phyloP scores from a whole-genome alignment of 179 eudicot species.

The Heliamphora pulchella region DNA sequence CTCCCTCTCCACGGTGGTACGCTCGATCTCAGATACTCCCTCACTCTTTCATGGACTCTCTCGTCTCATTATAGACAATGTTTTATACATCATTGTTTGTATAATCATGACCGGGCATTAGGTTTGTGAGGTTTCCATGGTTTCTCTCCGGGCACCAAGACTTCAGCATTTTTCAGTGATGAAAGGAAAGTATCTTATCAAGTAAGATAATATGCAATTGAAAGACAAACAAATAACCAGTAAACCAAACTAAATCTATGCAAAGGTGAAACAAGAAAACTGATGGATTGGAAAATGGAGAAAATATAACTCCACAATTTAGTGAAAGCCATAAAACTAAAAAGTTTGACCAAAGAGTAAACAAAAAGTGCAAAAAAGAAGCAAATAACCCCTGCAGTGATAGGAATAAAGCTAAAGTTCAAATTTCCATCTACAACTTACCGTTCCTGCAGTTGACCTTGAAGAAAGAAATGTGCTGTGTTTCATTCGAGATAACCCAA shows the following conservation, averaged over 20 bases:
- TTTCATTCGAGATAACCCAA: constrained; percentile 90
- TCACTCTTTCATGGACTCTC: too few relatives aligned
- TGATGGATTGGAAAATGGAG: background rate
- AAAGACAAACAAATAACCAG: background rate
- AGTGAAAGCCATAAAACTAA: constrained; percentile 12
- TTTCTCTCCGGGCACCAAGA: constrained; percentile 27
- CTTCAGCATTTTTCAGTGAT: constrained; percentile 21
- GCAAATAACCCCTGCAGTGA: background rate
- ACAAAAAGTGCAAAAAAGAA: background rate
- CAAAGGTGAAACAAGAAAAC: constrained; percentile 4
- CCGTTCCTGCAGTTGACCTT: constrained; percentile 95
- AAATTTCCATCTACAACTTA: constrained; percentile 31
- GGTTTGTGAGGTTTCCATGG: constrained; percentile 7
- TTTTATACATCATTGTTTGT: constrained; percentile 4
- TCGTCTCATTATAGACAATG: background rate
- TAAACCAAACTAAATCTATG: background rate
- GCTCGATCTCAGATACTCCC: too few relatives aligned
- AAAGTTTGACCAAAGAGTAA: background rate
- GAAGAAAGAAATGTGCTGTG: constrained; percentile 90
- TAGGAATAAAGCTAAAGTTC: background rate
- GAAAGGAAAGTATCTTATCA: constrained; percentile 16
- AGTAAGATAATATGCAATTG: constrained; percentile 11
- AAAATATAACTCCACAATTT: background rate
- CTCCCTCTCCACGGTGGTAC: too few relatives aligned
- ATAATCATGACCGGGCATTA: constrained; percentile 15